Base-by-base conservation (phyloP, 768 basidiomycete genomes). In the Russula lepida region DNA sequence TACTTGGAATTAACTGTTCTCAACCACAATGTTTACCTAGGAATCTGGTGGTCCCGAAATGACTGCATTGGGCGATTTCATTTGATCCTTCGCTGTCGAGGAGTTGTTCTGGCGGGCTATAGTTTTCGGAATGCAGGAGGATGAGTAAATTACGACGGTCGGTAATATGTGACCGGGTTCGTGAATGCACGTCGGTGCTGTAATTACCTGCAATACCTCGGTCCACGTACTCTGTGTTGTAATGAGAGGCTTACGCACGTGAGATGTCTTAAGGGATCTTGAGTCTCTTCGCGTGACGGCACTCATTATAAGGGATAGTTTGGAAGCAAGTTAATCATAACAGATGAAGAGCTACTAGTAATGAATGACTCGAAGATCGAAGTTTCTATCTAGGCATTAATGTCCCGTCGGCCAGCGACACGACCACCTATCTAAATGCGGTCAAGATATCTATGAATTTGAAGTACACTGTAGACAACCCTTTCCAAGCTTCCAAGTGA, bases 11-110 rank as follows among this genome's bases (percentile, higher is more conserved):
- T 12, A 17, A 30, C 6, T 33, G 9, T 32, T 60, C 54, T 59
- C 56, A 27, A 58, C 53, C 3, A n/a, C 21, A 25, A 25, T 21
- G 35, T 58, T 49, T 28, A 56, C 70, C 13, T 67, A 79, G 74
- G 89, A 95, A 76, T 85, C 85, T 63, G 84, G 85, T 8, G 89
- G 89, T 32, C 84, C 90, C 3, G 92, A 94, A 71, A 82, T 92
- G 78, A 85, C 86, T 27, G 88, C 84, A 25, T 74, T 95, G 43
- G 84, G 87, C 43, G 91, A 93, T 67, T 73, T 93, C 54, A 74
- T 91, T 71, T 90, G 77, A 81, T 39, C 21, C 4, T 43, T 44
- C 32, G 21, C 39, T 11, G 7, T 52, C 9, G 15, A 25, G 1
- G 11, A 39, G 19, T 52, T 25, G 49, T 51, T 27, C n/a, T 32